phyloP scores from a whole-genome alignment of 805 yeast genomes.

The Starmerella etchellsii region DNA sequence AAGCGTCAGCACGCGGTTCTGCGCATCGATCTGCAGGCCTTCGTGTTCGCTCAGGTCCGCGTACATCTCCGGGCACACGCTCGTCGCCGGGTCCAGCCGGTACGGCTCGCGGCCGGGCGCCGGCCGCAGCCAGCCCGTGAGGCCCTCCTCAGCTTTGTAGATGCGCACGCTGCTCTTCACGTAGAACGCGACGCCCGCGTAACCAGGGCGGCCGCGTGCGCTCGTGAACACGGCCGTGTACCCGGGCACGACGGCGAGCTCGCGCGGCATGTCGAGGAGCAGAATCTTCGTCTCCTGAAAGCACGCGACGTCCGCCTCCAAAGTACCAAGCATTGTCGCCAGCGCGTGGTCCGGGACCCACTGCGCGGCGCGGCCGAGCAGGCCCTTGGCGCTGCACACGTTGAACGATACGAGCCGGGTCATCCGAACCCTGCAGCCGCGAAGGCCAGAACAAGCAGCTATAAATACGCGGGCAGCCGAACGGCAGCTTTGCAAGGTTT shows the following conservation, averaged over 20 bases:
- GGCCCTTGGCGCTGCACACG: conserved; percentile 46
- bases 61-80: conserved; percentile 5
- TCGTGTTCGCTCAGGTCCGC: conserved; percentile 42
- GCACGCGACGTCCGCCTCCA: conserved; percentile 65
- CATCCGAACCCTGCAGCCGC: too few species aligned
- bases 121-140: conserved; percentile 46
- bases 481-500: too few species aligned
- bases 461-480: too few species aligned
- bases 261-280: conserved; percentile 34
- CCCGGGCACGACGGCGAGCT: conserved; percentile 40
- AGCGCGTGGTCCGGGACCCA: conserved; percentile 47
- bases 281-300: conserved; percentile 77
- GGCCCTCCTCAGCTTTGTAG: conserved; percentile 75
- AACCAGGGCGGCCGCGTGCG: conserved; percentile 62
- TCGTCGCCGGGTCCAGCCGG: conserved; percentile 1
- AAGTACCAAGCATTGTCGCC: conserved; percentile 25
- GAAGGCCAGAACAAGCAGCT: too few species aligned
- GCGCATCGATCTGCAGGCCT: conserved; percentile 43
- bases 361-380: conserved; percentile 74
- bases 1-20: conserved; percentile 61
- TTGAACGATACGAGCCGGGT: conserved; percentile 13
- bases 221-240: conserved; percentile 56
- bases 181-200: conserved; percentile 84
- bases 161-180: conserved; percentile 43
- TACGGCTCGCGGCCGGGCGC: conserved; percentile 7